Evolutionary conservation across 805 yeast genomes (phyloP).

Genomic region (Millerozyma miso): DNA sequence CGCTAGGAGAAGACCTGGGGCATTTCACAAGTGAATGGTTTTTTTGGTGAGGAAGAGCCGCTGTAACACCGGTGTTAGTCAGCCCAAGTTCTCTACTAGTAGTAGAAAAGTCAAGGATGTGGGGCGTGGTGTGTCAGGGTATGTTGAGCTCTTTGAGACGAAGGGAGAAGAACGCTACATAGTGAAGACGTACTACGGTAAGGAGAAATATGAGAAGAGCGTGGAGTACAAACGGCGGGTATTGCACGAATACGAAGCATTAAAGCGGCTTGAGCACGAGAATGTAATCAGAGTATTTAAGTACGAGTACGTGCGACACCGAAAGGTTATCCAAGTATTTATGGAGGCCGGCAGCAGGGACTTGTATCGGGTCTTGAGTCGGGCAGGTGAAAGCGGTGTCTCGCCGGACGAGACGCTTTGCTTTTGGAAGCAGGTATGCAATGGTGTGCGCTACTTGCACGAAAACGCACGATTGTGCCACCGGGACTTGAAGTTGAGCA

Average conservation of each 20-base stretch:
- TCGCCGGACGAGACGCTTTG: conserved; percentile 16
- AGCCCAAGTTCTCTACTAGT: neutral
- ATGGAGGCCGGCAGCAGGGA: conserved; percentile 30
- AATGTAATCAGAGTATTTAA: conserved; percentile 34
- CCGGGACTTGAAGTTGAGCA: conserved; percentile 49
- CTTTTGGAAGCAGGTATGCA: conserved; percentile 39
- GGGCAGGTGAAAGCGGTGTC: neutral
- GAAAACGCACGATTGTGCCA: conserved; percentile 32
- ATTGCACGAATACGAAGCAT: conserved; percentile 31
- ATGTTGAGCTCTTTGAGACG: conserved; percentile 11
- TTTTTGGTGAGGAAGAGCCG: no score
- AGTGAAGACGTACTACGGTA: conserved; percentile 40
- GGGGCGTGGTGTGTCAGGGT: conserved; percentile 15
- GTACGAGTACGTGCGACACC: conserved; percentile 19
- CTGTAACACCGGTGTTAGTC: no score
- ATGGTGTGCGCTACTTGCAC: conserved; percentile 39
- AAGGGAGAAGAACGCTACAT: conserved; percentile 25
- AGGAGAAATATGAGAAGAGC: conserved; percentile 36
- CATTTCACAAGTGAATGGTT: no score
- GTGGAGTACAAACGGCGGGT: conserved; percentile 37
- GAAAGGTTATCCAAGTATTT: conserved; percentile 22
- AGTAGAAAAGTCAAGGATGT: neutral
- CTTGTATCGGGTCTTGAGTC: conserved; percentile 10
- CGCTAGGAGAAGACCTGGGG: no score
- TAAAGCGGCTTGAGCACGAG: conserved; percentile 22